Base-by-base conservation (phyloP, 352 stramenopile species). In the Phytophthora multivora region DNA sequence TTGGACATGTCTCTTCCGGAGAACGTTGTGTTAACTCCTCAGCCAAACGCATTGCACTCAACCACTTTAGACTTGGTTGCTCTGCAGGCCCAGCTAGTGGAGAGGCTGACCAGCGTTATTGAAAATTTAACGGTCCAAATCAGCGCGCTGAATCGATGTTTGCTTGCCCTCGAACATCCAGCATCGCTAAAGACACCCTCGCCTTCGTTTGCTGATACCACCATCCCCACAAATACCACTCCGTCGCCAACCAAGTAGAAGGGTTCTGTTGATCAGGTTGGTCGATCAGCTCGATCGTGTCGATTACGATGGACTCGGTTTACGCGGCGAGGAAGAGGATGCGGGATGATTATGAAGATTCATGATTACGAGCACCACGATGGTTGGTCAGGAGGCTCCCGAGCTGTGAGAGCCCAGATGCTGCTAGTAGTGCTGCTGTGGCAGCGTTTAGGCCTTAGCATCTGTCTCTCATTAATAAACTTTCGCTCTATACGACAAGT, bases 401-500 rank as follows among this genome's bases (percentile, higher is more conserved):
- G n/a, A n/a, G n/a, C 10, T 41, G 11, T 1, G 16, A 5, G 15
- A 41, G 11, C 35, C 1, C 15, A 18, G 16, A 15, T 8, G 35
- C 10, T 41, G 11, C 5, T 13, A 16, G 16, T 9, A 16, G 13
- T 16, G 35, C 11, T 35, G 30, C n/a, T 41, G 35, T 41, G 16
- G 4, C 5, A 41, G 35, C 16, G 10, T 41, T 41, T 21, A 13
- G 35, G n/a, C n/a, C 11, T 41, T 41, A 13, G 35, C 16, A 9
- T 41, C 35, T 41, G 0, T 50, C 36, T 50, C 23, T 21, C 42
- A n/a, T n/a, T n/a, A n/a, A n/a, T n/a, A n/a, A n/a, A n/a, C n/a
- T n/a, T n/a, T n/a, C n/a, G n/a, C n/a, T 50, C 42, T 50, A 50
- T 12, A 50, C 33, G 21, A 50, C 23, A 50, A 50, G 28, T 18